phyloP scores from a whole-genome alignment of 441 rosid genomes.

The Erodium chrysanthum region DNA sequence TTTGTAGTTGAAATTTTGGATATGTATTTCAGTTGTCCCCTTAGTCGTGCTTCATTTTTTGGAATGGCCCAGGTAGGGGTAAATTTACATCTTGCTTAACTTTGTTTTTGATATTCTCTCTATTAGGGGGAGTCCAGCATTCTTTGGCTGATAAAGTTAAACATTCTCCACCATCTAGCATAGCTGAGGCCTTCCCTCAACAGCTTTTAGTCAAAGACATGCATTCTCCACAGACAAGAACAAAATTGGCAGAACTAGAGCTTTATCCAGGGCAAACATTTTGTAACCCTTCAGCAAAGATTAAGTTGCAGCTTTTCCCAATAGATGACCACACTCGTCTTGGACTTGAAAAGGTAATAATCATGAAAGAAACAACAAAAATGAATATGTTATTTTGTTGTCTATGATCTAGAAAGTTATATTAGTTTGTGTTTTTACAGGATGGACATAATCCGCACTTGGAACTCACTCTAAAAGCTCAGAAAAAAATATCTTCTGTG shows the following conservation, averaged over 20 bases:
- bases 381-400: not conserved
- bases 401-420: not conserved
- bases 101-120: not conserved
- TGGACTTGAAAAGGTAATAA: slow-evolving; percentile 57
- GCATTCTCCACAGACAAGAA: slow-evolving; percentile 14
- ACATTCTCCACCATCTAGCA: slow-evolving; percentile 21
- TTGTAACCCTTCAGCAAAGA: slow-evolving; percentile 30
- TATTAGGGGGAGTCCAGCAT: slow-evolving; percentile 20
- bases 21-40: too few relatives aligned
- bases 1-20: too few relatives aligned
- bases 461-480: slow-evolving; percentile 68
- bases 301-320: slow-evolving; percentile 84
- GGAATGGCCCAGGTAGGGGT: too few relatives aligned
- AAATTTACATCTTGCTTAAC: too few relatives aligned
- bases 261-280: slow-evolving; percentile 25
- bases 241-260: slow-evolving; percentile 15
- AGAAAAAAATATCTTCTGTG: slow-evolving; percentile 71
- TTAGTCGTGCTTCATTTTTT: too few relatives aligned
- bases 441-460: slow-evolving; percentile 78
- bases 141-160: too few relatives aligned
- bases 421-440: slow-evolving; percentile 22
- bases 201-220: slow-evolving; percentile 10
- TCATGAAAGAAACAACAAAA: not conserved
- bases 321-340: slow-evolving; percentile 45
- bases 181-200: slow-evolving; percentile 18